These are phyloP conservation scores for Pseudogymnoascus sp. DNA, from an alignment of 2,329 filamentous ascomycete genomes.

Conservation along the genomic window DNA sequence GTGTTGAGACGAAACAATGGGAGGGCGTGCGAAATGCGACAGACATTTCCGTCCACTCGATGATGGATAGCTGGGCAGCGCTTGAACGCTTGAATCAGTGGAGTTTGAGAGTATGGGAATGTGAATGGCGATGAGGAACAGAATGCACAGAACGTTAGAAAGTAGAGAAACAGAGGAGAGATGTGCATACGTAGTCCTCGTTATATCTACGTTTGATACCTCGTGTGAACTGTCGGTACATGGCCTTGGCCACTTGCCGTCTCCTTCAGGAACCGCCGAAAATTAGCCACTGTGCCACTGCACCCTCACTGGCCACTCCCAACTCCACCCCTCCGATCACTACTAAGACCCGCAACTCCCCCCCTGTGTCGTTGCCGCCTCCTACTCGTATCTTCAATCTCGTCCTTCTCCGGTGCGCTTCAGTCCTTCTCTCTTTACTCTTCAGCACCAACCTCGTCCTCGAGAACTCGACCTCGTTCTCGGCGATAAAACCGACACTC, in stretches of 20 bases:
- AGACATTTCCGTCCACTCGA: not conserved
- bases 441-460: not conserved
- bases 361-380: not conserved
- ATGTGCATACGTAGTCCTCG: not conserved
- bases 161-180: not conserved
- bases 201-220: not conserved
- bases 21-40: not conserved
- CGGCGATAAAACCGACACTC: not conserved
- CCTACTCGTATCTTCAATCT: not conserved
- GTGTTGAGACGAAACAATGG: not conserved
- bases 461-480: conserved; percentile 4
- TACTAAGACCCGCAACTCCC: not conserved
- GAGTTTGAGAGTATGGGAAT: not conserved
- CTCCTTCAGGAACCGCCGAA: not conserved
- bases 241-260: not conserved
- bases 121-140: not conserved
- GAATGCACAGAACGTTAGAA: not conserved
- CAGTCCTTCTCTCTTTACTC: not conserved
- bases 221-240: not conserved
- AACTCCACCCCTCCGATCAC: not conserved
- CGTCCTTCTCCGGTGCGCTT: not conserved
- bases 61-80: not conserved
- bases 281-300: not conserved
- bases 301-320: not conserved
- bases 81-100: not conserved